phyloP scores from a whole-genome alignment of 495 filamentous ascomycete genomes.

The Penicillium cataractarum region DNA sequence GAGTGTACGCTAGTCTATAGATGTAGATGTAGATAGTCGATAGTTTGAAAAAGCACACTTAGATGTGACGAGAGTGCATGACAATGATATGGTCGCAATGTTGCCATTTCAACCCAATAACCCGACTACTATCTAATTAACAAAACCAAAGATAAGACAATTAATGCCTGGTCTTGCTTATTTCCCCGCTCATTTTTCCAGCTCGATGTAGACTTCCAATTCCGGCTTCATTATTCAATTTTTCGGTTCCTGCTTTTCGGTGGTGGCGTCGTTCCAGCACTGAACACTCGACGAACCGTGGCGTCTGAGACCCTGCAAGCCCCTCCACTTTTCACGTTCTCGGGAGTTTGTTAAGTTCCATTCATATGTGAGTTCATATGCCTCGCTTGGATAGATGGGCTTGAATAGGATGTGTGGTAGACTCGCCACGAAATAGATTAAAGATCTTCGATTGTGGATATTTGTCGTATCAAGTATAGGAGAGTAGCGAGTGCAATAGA shows the following conservation, averaged over 20 bases:
- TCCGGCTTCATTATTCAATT: constrained; percentile 1
- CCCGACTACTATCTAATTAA: background rate
- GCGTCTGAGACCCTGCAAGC: background rate
- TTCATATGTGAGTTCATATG: background rate
- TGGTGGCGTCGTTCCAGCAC: background rate
- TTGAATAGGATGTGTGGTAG: background rate
- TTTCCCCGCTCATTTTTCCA: background rate
- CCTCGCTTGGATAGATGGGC: background rate
- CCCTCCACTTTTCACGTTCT: background rate
- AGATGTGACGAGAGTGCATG: background rate
- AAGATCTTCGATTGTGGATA: background rate
- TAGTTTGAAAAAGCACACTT: background rate
- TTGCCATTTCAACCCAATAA: background rate
- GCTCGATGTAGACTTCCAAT: background rate
- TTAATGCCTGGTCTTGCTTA: background rate
- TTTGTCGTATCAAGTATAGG: too few relatives aligned
- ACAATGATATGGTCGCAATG: background rate
- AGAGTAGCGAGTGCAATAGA: too few relatives aligned
- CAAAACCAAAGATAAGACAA: background rate
- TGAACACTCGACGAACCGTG: constrained; percentile 1
- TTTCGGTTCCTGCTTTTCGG: constrained; percentile 8
- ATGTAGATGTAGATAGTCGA: too few relatives aligned
- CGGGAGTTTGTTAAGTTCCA: too few relatives aligned
- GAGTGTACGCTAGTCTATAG: too few relatives aligned
- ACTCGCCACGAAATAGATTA: constrained; percentile 1